phyloP scores from a whole-genome alignment of 2,329 filamentous ascomycete species.

The Coleophoma eucalyptorum region DNA sequence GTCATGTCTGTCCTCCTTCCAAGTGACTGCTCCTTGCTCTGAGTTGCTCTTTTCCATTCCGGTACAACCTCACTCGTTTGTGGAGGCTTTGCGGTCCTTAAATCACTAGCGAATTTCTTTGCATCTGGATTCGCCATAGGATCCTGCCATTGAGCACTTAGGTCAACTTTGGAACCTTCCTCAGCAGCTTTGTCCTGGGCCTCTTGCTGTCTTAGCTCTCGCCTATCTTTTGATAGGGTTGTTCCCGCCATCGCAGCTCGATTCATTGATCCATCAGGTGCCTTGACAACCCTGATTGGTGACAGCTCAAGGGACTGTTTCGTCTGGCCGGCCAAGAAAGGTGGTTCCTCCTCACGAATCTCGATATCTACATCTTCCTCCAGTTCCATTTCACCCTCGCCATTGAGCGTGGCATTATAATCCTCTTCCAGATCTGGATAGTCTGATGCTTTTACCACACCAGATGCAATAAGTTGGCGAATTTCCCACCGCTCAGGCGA shows the following conservation, averaged over 20 bases:
- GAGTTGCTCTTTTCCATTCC: constrained; percentile 87
- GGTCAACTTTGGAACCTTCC: constrained; percentile 71
- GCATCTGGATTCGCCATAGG: constrained; percentile 87
- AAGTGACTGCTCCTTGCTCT: constrained; percentile 73
- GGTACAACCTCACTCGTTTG: constrained; percentile 67
- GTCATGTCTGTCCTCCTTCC: constrained; percentile 86
- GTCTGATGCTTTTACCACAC: constrained; percentile 86
- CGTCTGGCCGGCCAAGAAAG: constrained; percentile 92
- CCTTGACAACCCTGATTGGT: constrained; percentile 94
- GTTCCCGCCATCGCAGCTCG: constrained; percentile 93
- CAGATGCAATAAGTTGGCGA: constrained; percentile 90
- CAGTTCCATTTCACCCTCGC: constrained; percentile 83
- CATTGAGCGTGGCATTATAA: constrained; percentile 81
- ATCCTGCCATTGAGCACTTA: constrained; percentile 92
- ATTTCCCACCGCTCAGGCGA: constrained; percentile 98
- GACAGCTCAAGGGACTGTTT: constrained; percentile 94
- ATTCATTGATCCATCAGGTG: constrained; percentile 97
- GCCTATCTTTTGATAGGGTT: constrained; percentile 80
- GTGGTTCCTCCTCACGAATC: constrained; percentile 91
- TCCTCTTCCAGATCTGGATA: constrained; percentile 95
- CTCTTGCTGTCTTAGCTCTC: constrained; percentile 86
- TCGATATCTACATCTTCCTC: constrained; percentile 98
- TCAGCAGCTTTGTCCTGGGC: constrained; percentile 73
- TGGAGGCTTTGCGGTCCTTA: constrained; percentile 62
- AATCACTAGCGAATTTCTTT: constrained; percentile 82